phyloP scores from a whole-genome alignment of 441 rosid species.

The Jatropha multifida region DNA sequence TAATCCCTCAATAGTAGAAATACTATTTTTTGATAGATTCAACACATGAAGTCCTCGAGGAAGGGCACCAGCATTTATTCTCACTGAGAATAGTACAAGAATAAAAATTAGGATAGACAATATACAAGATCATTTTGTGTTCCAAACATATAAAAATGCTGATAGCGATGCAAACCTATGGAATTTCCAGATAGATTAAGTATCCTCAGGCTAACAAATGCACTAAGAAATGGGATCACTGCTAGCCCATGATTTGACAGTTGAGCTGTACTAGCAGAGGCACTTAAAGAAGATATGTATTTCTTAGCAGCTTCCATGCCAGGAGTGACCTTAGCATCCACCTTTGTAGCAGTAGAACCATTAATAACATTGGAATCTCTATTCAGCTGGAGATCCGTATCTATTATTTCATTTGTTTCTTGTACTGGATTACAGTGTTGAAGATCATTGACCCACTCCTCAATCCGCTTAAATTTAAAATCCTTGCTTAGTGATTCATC shows the following conservation, averaged over 20 bases:
- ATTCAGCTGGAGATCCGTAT: constrained; percentile 31
- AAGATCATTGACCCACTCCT: constrained; percentile 85
- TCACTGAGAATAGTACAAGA: constrained; percentile 38
- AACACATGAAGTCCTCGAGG: constrained; percentile 87
- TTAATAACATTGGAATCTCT: constrained; percentile 30
- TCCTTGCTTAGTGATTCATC: constrained; percentile 53
- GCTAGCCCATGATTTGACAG: constrained; percentile 68
- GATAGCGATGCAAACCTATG: constrained; percentile 52
- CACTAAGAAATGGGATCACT: constrained; percentile 74
- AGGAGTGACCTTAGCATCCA: constrained; percentile 49
- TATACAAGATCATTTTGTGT: neutral
- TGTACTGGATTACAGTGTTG: constrained; percentile 56
- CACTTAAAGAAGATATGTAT: constrained; percentile 66
- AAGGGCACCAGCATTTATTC: constrained; percentile 82
- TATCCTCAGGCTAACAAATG: constrained; percentile 69
- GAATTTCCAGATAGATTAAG: constrained; percentile 90
- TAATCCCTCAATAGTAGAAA: constrained; percentile 81
- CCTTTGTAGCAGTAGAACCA: constrained; percentile 42
- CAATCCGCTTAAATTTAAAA: constrained; percentile 68
- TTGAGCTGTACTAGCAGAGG: constrained; percentile 71
- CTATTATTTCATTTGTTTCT: constrained; percentile 43
- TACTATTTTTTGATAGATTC: constrained; percentile 80
- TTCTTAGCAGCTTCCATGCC: constrained; percentile 76
- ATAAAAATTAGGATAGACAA: constrained; percentile 11
- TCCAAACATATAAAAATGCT: constrained; percentile 9